Base-by-base conservation (phyloP, 2,329 filamentous ascomycete genomes). In the Cryphonectria radicalis region DNA sequence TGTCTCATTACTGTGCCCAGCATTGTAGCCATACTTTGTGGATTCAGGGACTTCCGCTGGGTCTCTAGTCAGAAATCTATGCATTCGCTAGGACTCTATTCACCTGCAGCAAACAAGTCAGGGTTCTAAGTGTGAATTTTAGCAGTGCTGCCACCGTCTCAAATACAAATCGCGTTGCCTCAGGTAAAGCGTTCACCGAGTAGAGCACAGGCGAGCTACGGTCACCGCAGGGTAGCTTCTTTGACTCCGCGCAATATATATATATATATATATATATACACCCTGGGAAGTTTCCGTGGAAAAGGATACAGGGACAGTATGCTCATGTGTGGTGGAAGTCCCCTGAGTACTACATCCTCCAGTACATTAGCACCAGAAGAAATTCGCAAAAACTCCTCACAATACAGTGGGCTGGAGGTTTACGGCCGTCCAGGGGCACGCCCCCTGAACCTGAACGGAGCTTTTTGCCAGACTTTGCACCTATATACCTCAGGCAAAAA, bases 1-100 rank as follows among this genome's bases (percentile, higher is more conserved):
- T 46, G 5, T 50, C 43, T n/a, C 59, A 67, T 59, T 2, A 76
- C 78, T 8, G 77, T 79, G 4, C 75, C 80, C 14, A 77, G 77
- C 10, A 80, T 80, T 57, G 77, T 79, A 6, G 76, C 76, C 11
- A 78, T 76, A 13, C 73, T 79, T 37, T 75, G 77, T 5, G 74
- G 78, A 22, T 73, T 80, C 35, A 76, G 76, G 0, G 76, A 76
- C 2, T 79, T 77, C 57, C 75, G 78, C 65, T 66, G 6, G 43
- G 17, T 50, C 19, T 22, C 0, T 17, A 1, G 5, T 50, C 7
- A 19, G 43, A 3, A 46, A 46, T 46, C 43, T 46, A 4, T 40
- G 6, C 37, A 10, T 40, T 40, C 7, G 10, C 6, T 10, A 4
- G 8, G 37, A 11, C 4, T 2, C 55, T 28, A 5, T 32, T 25